phyloP scores from a whole-genome alignment of 1,139 yeast genomes.

The Geotrichum carabidarum region DNA sequence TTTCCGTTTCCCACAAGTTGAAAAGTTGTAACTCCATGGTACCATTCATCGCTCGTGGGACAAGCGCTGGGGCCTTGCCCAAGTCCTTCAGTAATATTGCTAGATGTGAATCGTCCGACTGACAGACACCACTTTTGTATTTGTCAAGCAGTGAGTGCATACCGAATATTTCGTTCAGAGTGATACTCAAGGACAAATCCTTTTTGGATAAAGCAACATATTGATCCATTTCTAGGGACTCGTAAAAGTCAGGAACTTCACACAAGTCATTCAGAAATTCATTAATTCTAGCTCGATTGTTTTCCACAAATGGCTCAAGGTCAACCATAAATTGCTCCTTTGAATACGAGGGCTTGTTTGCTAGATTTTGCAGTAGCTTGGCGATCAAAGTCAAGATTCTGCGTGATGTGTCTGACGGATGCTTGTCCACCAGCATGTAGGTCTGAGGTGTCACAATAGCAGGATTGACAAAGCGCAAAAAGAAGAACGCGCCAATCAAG shows the following conservation, averaged over 20 bases:
- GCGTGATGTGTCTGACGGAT: slow-evolving; percentile 47
- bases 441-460: slow-evolving; percentile 88
- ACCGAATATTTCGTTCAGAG: slow-evolving; percentile 39
- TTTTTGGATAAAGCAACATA: slow-evolving; percentile 40
- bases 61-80: slow-evolving; percentile 35
- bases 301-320: slow-evolving; percentile 34
- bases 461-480: slow-evolving; percentile 82
- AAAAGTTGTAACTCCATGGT: slow-evolving; percentile 36
- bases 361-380: slow-evolving; percentile 79
- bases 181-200: slow-evolving; percentile 36
- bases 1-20: slow-evolving; percentile 39
- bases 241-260: slow-evolving; percentile 43
- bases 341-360: slow-evolving; percentile 50
- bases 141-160: slow-evolving; percentile 39
- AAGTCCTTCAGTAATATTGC: slow-evolving; percentile 34
- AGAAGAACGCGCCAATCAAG: slow-evolving; percentile 72
- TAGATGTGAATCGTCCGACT: slow-evolving; percentile 28
- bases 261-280: slow-evolving; percentile 39
- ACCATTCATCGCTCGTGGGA: slow-evolving; percentile 36
- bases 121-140: slow-evolving; percentile 29
- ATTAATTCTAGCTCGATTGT: slow-evolving; percentile 35
- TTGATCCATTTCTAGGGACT: slow-evolving; percentile 42
- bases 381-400: slow-evolving; percentile 78
- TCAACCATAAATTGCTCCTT: slow-evolving; percentile 40
- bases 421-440: slow-evolving; percentile 42